Conservation (phyloP, 2,329 filamentous ascomycete species). For the Aureobasidium uvarum region DNA sequence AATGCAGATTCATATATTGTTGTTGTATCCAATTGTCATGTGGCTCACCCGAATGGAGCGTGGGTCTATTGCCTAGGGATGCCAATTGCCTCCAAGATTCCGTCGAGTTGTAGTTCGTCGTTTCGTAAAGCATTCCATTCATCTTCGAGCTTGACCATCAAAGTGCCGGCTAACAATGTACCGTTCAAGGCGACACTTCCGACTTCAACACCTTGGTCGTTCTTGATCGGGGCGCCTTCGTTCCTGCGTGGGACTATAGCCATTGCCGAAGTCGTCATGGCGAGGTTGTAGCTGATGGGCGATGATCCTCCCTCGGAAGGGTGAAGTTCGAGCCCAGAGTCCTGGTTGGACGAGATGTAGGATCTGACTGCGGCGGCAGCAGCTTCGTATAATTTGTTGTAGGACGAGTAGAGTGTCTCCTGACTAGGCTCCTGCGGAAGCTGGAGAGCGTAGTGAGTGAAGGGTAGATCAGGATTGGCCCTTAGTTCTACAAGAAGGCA, state of each 20-base stretch:
- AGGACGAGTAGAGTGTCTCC: constrained; percentile 38
- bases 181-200: constrained; percentile 55
- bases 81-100: constrained; percentile 46
- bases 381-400: constrained; percentile 38
- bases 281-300: constrained; percentile 58
- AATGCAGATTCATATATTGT: neutral
- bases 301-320: constrained; percentile 40
- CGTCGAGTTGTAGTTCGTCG: constrained; percentile 44
- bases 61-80: constrained; percentile 33
- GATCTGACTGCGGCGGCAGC: constrained; percentile 41
- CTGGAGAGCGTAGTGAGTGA: constrained; percentile 49
- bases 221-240: constrained; percentile 46
- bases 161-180: constrained; percentile 56
- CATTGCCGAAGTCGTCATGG: constrained; percentile 56
- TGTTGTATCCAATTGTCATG: neutral
- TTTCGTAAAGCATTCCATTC: constrained; percentile 53
- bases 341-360: constrained; percentile 43
- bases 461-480: constrained; percentile 42
- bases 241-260: constrained; percentile 52
- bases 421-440: constrained; percentile 45
- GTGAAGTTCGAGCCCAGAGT: constrained; percentile 35
- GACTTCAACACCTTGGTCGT: constrained; percentile 42
- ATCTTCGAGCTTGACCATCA: constrained; percentile 58
- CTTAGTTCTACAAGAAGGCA: neutral
- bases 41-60: neutral